Percentiles rank a stretch among this genome's conserved stretches.
These are phyloP conservation scores for Sechiopsis laciniata DNA, from an alignment of 306 rosid species.

Conservation along the genomic window DNA sequence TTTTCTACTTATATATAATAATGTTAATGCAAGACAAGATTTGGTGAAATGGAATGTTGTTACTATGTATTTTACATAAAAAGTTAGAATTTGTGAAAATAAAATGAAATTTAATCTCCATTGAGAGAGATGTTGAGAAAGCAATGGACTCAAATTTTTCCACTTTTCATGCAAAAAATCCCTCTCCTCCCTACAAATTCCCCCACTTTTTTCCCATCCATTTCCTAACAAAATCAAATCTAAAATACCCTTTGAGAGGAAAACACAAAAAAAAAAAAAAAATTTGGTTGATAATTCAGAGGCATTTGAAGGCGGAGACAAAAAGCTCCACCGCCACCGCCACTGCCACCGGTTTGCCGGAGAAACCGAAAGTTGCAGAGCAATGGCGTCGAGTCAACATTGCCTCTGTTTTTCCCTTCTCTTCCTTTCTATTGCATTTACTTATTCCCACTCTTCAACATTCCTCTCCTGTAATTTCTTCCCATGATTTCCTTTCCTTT, in stretches of 20 bases:
- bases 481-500: background rate
- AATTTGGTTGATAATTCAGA: constrained; percentile 15
- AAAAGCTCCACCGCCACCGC: constrained; percentile 23
- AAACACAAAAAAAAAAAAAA: background rate
- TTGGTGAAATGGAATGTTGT: too few species aligned
- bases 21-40: too few species aligned
- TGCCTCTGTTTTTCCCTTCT: constrained; percentile 30
- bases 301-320: constrained; percentile 34
- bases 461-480: constrained; percentile 50
- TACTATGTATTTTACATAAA: too few species aligned
- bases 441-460: constrained; percentile 44
- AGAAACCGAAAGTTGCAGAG: background rate
- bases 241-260: background rate
- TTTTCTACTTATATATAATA: too few species aligned
- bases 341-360: constrained; percentile 22
- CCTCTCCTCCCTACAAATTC: constrained; percentile 22
- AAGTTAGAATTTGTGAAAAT: too few species aligned
- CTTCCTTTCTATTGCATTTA: constrained; percentile 37
- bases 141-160: constrained; percentile 4
- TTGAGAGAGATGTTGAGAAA: background rate
- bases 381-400: constrained; percentile 45
- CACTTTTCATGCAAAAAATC: constrained; percentile 17
- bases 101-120: too few species aligned
- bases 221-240: constrained; percentile 19
- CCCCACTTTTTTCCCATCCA: background rate